A percentile compares a stretch with the other conserved stretches of the same genome.
Evolutionary conservation across 305 asterid species (phyloP).

Genomic region (Solanum chacoense): DNA sequence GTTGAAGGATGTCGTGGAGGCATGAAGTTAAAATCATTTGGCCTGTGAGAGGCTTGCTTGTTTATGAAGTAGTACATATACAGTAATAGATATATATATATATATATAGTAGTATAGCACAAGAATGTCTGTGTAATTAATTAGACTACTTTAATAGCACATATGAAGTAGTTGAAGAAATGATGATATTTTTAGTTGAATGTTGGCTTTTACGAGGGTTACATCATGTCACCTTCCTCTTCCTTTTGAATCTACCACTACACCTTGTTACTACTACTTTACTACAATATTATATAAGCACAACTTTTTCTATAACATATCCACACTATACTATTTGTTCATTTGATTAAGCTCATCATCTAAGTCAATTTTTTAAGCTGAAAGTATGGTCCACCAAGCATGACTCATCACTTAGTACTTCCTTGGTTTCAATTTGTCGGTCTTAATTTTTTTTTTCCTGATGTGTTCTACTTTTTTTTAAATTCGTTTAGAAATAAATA

Average conservation of each 20-base stretch:
- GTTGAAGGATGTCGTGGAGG: background rate
- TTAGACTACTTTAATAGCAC: background rate
- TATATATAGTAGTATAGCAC: background rate
- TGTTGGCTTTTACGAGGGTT: background rate
- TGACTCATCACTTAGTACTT: background rate
- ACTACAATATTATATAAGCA: background rate
- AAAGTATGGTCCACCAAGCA: background rate
- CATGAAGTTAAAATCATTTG: background rate
- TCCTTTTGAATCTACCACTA: constrained; percentile 3
- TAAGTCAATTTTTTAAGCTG: background rate
- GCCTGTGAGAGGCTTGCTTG: background rate
- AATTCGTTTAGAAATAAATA: no score
- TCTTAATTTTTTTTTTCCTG: background rate
- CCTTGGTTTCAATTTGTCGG: background rate
- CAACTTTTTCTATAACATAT: background rate
- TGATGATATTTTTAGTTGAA: background rate
- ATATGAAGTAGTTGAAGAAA: background rate
- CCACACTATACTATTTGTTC: background rate
- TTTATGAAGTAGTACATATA: background rate
- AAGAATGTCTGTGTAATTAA: background rate
- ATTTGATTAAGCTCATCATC: background rate
- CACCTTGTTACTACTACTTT: background rate
- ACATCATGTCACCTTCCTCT: background rate
- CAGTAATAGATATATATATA: background rate
- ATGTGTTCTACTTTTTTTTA: background rate